Evolutionary conservation across 352 stramenopile species (phyloP).

Genomic region (Globisporangium splendens): DNA sequence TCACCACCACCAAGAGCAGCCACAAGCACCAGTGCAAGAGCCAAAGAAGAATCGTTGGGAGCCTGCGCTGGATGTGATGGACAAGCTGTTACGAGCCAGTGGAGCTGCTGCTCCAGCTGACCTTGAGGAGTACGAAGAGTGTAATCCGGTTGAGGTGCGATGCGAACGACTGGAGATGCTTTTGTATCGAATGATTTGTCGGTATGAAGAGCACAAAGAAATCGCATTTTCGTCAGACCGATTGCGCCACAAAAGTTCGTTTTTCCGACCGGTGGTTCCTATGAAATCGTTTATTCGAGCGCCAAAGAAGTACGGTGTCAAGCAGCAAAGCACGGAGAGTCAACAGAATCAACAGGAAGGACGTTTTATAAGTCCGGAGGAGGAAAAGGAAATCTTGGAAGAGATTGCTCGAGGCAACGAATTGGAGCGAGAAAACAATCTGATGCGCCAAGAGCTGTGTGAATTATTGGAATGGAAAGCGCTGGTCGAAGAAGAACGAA

Average conservation of each 20-base stretch:
- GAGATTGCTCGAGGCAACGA: constrained; percentile 40
- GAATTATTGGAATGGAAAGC: constrained; percentile 76
- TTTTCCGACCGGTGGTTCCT: constrained; percentile 12
- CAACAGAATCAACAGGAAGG: constrained; percentile 26
- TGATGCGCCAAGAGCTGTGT: constrained; percentile 64
- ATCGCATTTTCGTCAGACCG: constrained; percentile 50
- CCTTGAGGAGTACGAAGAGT: constrained; percentile 29
- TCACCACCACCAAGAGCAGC: constrained; percentile 12
- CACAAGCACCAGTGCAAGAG: constrained; percentile 19
- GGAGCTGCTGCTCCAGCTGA: constrained; percentile 42
- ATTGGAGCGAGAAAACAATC: constrained; percentile 60
- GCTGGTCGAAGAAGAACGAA: constrained; percentile 45
- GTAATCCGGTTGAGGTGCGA: constrained; percentile 42
- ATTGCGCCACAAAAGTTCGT: constrained; percentile 16
- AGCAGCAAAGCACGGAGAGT: constrained; percentile 25
- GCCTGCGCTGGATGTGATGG: constrained; percentile 76
- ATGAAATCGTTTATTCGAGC: constrained; percentile 36
- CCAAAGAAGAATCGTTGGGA: constrained; percentile 70
- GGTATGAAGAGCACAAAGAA: constrained; percentile 81
- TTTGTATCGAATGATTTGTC: constrained; percentile 83
- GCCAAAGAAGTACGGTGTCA: constrained; percentile 46
- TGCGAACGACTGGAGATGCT: constrained; percentile 79
- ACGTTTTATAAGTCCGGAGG: constrained; percentile 13
- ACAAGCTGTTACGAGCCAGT: constrained; percentile 60
- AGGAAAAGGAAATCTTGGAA: constrained; percentile 41